phyloP scores from a whole-genome alignment of 345 rosid genomes.

The Salix udensis region DNA sequence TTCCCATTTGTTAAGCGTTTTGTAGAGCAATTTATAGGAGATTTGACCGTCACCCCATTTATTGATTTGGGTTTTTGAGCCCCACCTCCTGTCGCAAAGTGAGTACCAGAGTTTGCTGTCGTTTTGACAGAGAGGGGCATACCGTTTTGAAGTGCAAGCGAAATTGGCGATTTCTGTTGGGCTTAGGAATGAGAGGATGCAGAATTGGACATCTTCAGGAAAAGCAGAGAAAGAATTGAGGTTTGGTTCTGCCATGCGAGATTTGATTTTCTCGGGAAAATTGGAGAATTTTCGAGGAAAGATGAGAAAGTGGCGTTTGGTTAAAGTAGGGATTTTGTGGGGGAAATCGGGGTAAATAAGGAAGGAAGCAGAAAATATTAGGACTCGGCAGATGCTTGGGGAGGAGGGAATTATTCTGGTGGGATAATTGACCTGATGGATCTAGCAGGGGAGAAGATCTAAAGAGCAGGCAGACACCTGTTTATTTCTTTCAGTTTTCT shows the following conservation, averaged over 20 bases:
- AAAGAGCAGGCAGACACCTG: no score
- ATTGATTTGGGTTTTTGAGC: slow-evolving; percentile 60
- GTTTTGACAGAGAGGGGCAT: slow-evolving; percentile 47
- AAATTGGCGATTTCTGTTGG: slow-evolving; percentile 63
- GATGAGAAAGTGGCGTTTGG: not conserved
- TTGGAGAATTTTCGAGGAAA: no score
- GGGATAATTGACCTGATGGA: not conserved
- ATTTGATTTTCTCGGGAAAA: slow-evolving; percentile 9
- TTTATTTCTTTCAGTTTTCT: no score
- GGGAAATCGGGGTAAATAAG: not conserved
- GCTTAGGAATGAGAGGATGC: slow-evolving; percentile 66
- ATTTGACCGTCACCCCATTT: slow-evolving; percentile 70
- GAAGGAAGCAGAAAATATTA: not conserved
- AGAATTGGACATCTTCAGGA: slow-evolving; percentile 82
- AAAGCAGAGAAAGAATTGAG: slow-evolving; percentile 50
- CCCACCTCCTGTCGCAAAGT: slow-evolving; percentile 78
- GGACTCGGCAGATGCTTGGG: slow-evolving; percentile 25
- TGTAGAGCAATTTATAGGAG: slow-evolving; percentile 57
- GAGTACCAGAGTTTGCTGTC: slow-evolving; percentile 70
- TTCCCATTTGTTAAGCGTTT: slow-evolving; percentile 55
- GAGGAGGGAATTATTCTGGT: slow-evolving; percentile 23
- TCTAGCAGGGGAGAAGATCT: not conserved
- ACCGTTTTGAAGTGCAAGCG: slow-evolving; percentile 77
- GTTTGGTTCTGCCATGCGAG: slow-evolving; percentile 5
- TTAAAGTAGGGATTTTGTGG: not conserved